phyloP scores from a whole-genome alignment of 331 rosid species.

The Dryas integrifolia region DNA sequence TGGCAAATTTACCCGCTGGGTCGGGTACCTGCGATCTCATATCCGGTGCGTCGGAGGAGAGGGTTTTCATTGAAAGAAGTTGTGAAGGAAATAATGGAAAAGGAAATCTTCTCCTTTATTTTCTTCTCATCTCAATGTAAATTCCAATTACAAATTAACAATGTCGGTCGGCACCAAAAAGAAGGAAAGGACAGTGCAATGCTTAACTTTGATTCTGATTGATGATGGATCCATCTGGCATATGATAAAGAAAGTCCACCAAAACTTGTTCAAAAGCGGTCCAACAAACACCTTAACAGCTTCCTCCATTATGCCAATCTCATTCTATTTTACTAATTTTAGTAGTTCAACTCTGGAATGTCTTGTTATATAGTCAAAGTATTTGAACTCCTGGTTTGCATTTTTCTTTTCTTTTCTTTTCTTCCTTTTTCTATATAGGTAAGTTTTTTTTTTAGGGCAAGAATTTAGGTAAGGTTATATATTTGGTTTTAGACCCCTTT shows the following conservation, averaged over 20 bases:
- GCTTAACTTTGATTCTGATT: background rate
- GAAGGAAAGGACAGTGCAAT: background rate
- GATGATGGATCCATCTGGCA: background rate
- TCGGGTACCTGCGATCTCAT: too few relatives aligned
- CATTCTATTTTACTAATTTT: background rate
- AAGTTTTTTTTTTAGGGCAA: too few relatives aligned
- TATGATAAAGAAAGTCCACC: background rate
- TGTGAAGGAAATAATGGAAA: too few relatives aligned
- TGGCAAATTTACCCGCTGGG: too few relatives aligned
- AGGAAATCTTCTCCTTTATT: too few relatives aligned
- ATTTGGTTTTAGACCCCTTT: background rate
- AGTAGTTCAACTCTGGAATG: too few relatives aligned
- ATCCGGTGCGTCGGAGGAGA: too few relatives aligned
- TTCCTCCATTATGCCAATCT: background rate
- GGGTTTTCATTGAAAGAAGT: too few relatives aligned
- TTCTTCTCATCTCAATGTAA: too few relatives aligned
- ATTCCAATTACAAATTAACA: too few relatives aligned
- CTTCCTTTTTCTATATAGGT: background rate
- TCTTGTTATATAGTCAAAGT: too few relatives aligned
- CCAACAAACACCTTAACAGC: background rate
- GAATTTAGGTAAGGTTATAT: background rate
- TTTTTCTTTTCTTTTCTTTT: background rate
- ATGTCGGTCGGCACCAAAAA: background rate
- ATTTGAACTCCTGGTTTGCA: background rate
- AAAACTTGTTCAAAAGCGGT: background rate